Evolutionary conservation across 495 filamentous ascomycete genomes (phyloP).

Genomic region (Daldinia grandis): DNA sequence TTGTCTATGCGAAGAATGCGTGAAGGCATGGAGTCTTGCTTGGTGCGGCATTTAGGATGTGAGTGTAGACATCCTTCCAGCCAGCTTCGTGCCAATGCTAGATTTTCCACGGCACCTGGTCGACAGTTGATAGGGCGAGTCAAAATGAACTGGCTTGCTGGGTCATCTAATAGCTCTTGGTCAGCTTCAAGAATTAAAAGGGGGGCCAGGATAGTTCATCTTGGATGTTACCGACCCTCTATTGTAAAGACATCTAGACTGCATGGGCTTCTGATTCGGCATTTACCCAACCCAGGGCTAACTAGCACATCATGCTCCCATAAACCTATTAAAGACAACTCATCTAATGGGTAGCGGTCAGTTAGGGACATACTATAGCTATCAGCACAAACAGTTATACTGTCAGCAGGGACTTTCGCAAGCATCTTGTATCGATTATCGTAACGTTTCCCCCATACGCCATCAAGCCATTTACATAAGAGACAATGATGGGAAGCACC

Average conservation of each 20-base stretch:
- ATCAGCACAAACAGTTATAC: neutral
- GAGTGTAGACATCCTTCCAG: slow-evolving; percentile 3
- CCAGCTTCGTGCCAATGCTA: slow-evolving; percentile 6
- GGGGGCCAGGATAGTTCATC: neutral
- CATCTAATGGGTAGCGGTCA: slow-evolving; percentile 6
- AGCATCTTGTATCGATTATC: slow-evolving; percentile 3
- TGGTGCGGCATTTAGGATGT: slow-evolving; percentile 7
- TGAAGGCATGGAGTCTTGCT: slow-evolving; percentile 4
- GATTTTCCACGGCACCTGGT: slow-evolving; percentile 1
- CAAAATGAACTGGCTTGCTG: slow-evolving; percentile 3
- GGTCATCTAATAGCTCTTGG: neutral
- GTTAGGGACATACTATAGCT: slow-evolving; percentile 10
- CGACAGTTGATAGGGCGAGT: slow-evolving; percentile 11
- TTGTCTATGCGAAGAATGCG: slow-evolving; percentile 4
- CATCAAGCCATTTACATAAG: slow-evolving; percentile 8
- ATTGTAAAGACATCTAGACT: slow-evolving; percentile 3
- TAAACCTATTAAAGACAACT: slow-evolving; percentile 6
- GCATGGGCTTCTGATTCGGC: neutral
- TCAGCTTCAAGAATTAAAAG: neutral
- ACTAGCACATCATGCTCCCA: slow-evolving; percentile 3
- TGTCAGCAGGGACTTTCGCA: neutral
- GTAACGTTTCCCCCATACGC: neutral
- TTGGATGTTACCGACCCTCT: neutral
- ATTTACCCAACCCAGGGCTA: slow-evolving; percentile 1
- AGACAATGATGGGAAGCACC: slow-evolving; percentile 1